Percentiles rank a stretch among this genome's conserved stretches.
These are phyloP conservation scores for Colletotrichum sp. DNA, from an alignment of 2,329 filamentous ascomycete species.

Conservation along the genomic window DNA sequence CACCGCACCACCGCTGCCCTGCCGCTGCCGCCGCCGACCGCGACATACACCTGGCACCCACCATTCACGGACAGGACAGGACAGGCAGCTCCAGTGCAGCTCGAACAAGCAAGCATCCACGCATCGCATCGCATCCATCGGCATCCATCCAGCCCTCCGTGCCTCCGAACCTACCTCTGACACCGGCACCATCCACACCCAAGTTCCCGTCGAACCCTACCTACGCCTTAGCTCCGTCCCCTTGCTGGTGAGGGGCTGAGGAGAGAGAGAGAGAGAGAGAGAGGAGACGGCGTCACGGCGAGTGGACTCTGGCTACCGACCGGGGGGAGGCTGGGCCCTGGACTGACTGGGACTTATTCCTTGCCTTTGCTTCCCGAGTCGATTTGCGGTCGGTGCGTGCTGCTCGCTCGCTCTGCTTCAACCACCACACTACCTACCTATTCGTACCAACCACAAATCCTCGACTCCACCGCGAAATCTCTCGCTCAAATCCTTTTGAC, in stretches of 20 bases:
- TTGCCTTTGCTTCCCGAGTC: neutral
- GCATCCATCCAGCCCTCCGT: neutral
- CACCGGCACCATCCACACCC: neutral
- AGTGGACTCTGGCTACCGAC: constrained; percentile 9
- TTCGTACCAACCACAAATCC: neutral
- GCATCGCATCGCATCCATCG: neutral
- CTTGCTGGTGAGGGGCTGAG: constrained; percentile 14
- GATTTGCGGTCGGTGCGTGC: neutral
- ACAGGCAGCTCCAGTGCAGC: neutral
- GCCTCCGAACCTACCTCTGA: neutral
- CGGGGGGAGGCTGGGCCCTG: neutral
- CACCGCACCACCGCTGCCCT: neutral
- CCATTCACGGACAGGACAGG: neutral
- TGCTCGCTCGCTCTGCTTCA: neutral
- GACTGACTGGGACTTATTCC: neutral
- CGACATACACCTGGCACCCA: neutral
- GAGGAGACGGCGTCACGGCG: neutral
- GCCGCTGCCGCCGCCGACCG: neutral
- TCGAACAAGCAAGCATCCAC: neutral
- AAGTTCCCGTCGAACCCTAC: neutral
- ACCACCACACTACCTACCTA: neutral
- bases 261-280: neutral
- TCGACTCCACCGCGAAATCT: constrained; percentile 19
- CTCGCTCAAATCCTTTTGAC: constrained; percentile 19
- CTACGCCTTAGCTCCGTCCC: constrained; percentile 1